Evolutionary conservation across 2,329 filamentous ascomycete genomes (phyloP).

Genomic region (Sordariomycetes sp.): DNA sequence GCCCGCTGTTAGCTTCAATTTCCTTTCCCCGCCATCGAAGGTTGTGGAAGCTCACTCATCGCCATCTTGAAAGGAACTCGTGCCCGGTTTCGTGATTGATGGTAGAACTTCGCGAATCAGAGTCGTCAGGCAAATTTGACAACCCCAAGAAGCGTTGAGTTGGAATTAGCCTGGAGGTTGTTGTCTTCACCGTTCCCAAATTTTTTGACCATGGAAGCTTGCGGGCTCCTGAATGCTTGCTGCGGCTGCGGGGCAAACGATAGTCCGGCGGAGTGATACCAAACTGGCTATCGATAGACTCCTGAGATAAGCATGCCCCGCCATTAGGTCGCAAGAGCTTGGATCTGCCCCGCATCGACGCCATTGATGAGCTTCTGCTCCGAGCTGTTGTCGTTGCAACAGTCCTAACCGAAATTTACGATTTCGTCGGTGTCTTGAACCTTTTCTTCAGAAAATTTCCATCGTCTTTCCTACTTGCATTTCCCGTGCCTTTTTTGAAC

Average conservation of each 20-base stretch:
- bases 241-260: conserved; percentile 21
- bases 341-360: conserved; percentile 1
- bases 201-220: conserved; percentile 19
- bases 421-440: too few relatives aligned
- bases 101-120: too few relatives aligned
- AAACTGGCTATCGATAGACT: conserved; percentile 1
- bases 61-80: conserved; percentile 29
- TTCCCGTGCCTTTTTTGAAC: too few relatives aligned
- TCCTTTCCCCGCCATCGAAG: conserved; percentile 6
- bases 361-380: neutral
- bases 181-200: conserved; percentile 13
- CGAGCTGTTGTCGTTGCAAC: too few relatives aligned
- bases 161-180: conserved; percentile 20
- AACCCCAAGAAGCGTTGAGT: too few relatives aligned
- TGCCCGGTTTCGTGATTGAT: too few relatives aligned
- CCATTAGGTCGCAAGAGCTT: conserved; percentile 1
- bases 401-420: too few relatives aligned
- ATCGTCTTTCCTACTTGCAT: too few relatives aligned
- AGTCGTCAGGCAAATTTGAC: too few relatives aligned
- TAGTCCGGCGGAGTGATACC: conserved; percentile 14
- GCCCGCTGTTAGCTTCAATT: conserved; percentile 23
- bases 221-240: conserved; percentile 16
- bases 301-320: conserved; percentile 1
- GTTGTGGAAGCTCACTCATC: conserved; percentile 24
- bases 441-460: too few relatives aligned